Conservation (phyloP, 495 filamentous ascomycete genomes). For the Neurospora terricola region DNA sequence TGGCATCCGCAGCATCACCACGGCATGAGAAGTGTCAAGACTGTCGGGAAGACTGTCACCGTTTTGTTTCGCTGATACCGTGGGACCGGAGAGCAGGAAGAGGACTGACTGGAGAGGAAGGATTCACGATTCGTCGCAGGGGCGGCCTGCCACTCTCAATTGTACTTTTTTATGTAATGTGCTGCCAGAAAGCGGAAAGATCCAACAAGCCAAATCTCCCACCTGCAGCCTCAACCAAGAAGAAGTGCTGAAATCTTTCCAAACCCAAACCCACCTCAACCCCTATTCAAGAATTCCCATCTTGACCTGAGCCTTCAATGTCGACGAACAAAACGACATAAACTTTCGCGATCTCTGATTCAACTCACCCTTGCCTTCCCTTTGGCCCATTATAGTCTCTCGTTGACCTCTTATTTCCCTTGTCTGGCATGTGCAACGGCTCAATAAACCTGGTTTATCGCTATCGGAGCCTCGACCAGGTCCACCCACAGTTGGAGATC, state of each 20-base stretch:
- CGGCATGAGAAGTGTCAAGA: not conserved
- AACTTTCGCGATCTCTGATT: not conserved
- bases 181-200: slow-evolving; percentile 1
- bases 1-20: slow-evolving; percentile 4
- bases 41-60: not conserved
- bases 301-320: not conserved
- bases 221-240: not conserved
- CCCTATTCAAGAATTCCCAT: slow-evolving; percentile 1
- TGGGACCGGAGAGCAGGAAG: not conserved
- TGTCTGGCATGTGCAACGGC: not conserved
- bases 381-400: slow-evolving; percentile 2
- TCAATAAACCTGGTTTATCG: not conserved
- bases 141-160: not conserved
- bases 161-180: not conserved
- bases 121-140: not conserved
- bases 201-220: not conserved
- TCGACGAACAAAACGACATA: not conserved
- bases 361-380: not conserved
- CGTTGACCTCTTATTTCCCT: not conserved
- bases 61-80: not conserved
- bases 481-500: not conserved
- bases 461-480: not conserved
- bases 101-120: not conserved
- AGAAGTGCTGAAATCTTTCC: not conserved
- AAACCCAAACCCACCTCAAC: not conserved